Evolutionary conservation across 148 eudicot genomes (phyloP).

Genomic region (Hydrangea macrophylla): DNA sequence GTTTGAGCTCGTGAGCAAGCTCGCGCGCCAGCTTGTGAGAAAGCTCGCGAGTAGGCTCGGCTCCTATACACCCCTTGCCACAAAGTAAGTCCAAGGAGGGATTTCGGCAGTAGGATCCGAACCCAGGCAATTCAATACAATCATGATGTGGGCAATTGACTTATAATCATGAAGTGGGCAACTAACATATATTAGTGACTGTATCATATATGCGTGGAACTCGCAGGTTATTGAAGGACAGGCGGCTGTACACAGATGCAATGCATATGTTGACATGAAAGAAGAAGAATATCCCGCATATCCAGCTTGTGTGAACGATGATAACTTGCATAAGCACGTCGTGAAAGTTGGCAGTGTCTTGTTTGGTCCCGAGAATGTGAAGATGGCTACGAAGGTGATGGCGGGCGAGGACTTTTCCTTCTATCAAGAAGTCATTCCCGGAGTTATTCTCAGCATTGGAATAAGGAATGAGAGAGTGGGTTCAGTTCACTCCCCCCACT

Average conservation of each 20-base stretch:
- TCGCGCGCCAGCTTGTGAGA: too few species aligned
- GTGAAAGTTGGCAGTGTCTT: constrained; percentile 37
- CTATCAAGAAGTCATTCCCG: constrained; percentile 72
- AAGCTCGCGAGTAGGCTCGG: too few species aligned
- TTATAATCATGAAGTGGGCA: too few species aligned
- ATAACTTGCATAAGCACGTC: constrained; percentile 48
- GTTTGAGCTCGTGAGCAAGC: too few species aligned
- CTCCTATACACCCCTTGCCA: too few species aligned
- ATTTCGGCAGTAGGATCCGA: too few species aligned
- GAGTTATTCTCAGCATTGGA: constrained; percentile 55
- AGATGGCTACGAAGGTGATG: constrained; percentile 40
- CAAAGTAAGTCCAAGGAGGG: too few species aligned
- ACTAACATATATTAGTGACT: too few species aligned
- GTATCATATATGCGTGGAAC: neutral
- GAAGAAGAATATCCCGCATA: constrained; percentile 42
- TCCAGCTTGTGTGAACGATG: constrained; percentile 66
- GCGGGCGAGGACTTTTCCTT: constrained; percentile 90
- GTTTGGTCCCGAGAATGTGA: constrained; percentile 55
- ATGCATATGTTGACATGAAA: constrained; percentile 38
- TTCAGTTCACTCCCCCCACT: constrained; percentile 59
- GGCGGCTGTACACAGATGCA: constrained; percentile 53
- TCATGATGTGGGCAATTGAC: too few species aligned
- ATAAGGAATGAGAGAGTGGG: constrained; percentile 63
- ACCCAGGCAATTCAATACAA: too few species aligned
- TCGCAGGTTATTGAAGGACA: constrained; percentile 61